These are phyloP conservation scores for Cryptosporidium xiaoi DNA, from an alignment of 169 alveolate genomes.

Conservation along the genomic window DNA sequence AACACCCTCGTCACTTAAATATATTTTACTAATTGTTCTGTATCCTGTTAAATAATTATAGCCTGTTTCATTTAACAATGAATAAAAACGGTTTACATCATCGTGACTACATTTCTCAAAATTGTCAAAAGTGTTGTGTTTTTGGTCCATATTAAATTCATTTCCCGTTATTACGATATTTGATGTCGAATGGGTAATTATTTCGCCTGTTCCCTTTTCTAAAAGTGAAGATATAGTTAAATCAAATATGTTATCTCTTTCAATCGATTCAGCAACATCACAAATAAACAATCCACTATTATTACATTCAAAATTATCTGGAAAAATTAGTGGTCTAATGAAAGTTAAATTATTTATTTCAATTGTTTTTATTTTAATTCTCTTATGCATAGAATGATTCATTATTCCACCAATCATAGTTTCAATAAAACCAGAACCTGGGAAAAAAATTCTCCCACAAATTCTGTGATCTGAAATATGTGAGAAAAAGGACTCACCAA, in stretches of 20 bases:
- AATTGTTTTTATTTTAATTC: slow-evolving; percentile 23
- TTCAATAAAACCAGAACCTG: slow-evolving; percentile 68
- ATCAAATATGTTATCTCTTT: not conserved
- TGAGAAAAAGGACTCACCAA: slow-evolving; percentile 23
- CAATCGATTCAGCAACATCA: slow-evolving; percentile 11
- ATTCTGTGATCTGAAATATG: slow-evolving; percentile 37
- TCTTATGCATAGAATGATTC: slow-evolving; percentile 14
- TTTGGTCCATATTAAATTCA: not conserved
- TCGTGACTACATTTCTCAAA: not conserved
- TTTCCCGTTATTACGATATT: not conserved
- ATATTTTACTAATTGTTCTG: slow-evolving; percentile 25
- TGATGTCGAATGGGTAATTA: slow-evolving; percentile 15
- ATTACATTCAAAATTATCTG: slow-evolving; percentile 20
- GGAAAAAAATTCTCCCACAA: slow-evolving; percentile 31
- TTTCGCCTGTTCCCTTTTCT: slow-evolving; percentile 11
- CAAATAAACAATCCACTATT: slow-evolving; percentile 13
- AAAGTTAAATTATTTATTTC: slow-evolving; percentile 4
- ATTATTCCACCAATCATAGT: slow-evolving; percentile 36
- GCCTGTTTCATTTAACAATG: slow-evolving; percentile 2
- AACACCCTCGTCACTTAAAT: not conserved
- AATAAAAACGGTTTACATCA: slow-evolving; percentile 7
- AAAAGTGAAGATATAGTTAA: not conserved
- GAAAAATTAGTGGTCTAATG: slow-evolving; percentile 30
- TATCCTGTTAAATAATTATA: slow-evolving; percentile 16
- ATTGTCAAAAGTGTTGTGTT: not conserved